Evolutionary conservation across 2,329 filamentous ascomycete genomes (phyloP), one percentile per base, ranked within the genome.

Genomic region (Dactylellina cionopaga): DNA sequence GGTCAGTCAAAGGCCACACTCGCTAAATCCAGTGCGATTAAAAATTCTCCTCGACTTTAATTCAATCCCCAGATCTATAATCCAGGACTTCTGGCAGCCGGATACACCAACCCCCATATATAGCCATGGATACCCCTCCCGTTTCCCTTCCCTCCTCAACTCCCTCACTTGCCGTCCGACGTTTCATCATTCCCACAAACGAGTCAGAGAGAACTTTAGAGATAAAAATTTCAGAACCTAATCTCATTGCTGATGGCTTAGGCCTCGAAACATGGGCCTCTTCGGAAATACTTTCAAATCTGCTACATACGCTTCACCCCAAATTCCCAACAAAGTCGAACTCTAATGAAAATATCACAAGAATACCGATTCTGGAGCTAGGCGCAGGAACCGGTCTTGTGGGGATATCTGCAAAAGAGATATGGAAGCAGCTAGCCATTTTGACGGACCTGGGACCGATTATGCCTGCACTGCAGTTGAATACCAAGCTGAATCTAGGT

Each of bases 331-430:
- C 49, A 17, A 19, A 33, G 29, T 24, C 37, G 7, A 59, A 56
- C 25, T 62, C 69, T 49, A 56, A 69, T n/a, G 46, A 33, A 3
- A 47, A 63, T 31, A 35, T 73, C 35, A 37, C 58, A 4, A 58
- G 64, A 1, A 59, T 77, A 2, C 74, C 77, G 0, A 75, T 81
- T 6, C 76, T 81, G 9, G 80, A 81, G 69, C 75, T 81, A 17
- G 80, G 80, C 6, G 80, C 80, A 7, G 80, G 80, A 5, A 81
- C 80, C 0, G 80, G 79, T 1, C 76, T 81, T 13, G 79, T 80
- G 2, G 80, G 80, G 13, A 75, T 81, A 13, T 77, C 79, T 2
- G 80, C 80, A 0, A 76, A 79, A 0, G 72, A 75, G 0, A 74
- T 80, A 13, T 80, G 78, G 78, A 55, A 76, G 10, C 71, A 76